phyloP scores from a whole-genome alignment of 2,329 filamentous ascomycete species.

The Rutstroemia sp. region DNA sequence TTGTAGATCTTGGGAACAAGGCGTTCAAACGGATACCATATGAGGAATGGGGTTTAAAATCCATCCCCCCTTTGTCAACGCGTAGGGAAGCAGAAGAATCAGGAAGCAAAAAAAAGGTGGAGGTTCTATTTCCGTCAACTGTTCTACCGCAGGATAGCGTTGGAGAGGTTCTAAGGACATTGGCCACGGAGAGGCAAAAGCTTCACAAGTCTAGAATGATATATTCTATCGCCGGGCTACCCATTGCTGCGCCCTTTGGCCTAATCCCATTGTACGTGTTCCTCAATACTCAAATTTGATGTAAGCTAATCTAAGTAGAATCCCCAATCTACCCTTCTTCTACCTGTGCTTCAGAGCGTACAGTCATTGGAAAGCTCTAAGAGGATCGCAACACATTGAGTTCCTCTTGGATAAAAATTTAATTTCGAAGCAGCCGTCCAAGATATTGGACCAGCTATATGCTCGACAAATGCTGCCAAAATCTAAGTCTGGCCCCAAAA shows the following conservation, averaged over 20 bases:
- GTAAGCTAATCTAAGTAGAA: slow-evolving; percentile 39
- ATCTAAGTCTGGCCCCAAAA: neutral
- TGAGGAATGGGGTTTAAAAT: slow-evolving; percentile 97
- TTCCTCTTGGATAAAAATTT: slow-evolving; percentile 72
- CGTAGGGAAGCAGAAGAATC: slow-evolving; percentile 57
- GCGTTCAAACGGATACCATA: slow-evolving; percentile 83
- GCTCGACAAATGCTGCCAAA: slow-evolving; percentile 20
- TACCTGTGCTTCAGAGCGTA: slow-evolving; percentile 87
- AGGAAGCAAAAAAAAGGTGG: slow-evolving; percentile 54
- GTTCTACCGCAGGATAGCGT: slow-evolving; percentile 60
- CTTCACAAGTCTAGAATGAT: slow-evolving; percentile 71
- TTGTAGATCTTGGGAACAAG: slow-evolving; percentile 81
- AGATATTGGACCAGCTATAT: slow-evolving; percentile 70
- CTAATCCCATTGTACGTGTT: slow-evolving; percentile 72
- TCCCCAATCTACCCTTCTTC: slow-evolving; percentile 95
- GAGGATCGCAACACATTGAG: slow-evolving; percentile 76
- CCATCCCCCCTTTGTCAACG: slow-evolving; percentile 73
- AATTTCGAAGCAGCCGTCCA: slow-evolving; percentile 57
- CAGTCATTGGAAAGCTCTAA: slow-evolving; percentile 83
- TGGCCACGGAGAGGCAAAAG: slow-evolving; percentile 74
- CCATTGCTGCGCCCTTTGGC: slow-evolving; percentile 74
- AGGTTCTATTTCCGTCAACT: slow-evolving; percentile 68
- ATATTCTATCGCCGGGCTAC: slow-evolving; percentile 77
- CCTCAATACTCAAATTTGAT: neutral
- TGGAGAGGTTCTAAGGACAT: slow-evolving; percentile 52